Evolutionary conservation across 2,329 filamentous ascomycete genomes (phyloP).

Genomic region (Sclerotinia glacialis): DNA sequence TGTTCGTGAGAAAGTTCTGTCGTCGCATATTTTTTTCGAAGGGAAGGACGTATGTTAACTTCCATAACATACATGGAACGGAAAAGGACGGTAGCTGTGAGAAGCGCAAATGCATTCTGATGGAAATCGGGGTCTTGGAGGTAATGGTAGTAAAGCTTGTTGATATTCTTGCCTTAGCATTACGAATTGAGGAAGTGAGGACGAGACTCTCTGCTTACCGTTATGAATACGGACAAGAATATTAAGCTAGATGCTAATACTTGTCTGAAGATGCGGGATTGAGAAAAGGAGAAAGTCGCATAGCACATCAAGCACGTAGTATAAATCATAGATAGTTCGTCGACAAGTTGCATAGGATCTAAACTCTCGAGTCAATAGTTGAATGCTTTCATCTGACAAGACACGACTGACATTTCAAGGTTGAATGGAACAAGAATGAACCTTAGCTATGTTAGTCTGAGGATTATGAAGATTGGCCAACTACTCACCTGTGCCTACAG

Average conservation of each 20-base stretch:
- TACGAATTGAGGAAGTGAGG: background rate
- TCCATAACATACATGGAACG: constrained; percentile 65
- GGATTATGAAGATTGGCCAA: background rate
- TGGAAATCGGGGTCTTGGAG: constrained; percentile 70
- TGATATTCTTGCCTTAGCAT: constrained; percentile 6
- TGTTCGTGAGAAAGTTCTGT: constrained; percentile 40
- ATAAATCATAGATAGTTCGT: constrained; percentile 71
- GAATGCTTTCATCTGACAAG: background rate
- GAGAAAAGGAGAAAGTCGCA: constrained; percentile 64
- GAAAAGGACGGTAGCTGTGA: constrained; percentile 62
- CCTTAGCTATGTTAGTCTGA: background rate
- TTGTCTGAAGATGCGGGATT: constrained; percentile 46
- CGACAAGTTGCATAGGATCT: constrained; percentile 70
- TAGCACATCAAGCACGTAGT: constrained; percentile 68
- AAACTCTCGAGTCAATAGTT: background rate
- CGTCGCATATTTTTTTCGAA: constrained; percentile 41
- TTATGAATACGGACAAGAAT: constrained; percentile 58
- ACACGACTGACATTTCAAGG: constrained; percentile 41
- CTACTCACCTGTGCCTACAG: constrained; percentile 40
- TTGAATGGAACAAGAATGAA: constrained; percentile 43
- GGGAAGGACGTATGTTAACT: constrained; percentile 56
- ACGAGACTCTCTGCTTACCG: constrained; percentile 36
- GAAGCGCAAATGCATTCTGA: constrained; percentile 63
- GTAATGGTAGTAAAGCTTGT: constrained; percentile 64
- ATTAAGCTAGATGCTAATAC: constrained; percentile 52